Percentiles rank a stretch among this genome's conserved stretches.
These are phyloP conservation scores for Phoma herbarum DNA, from an alignment of 2,329 filamentous ascomycete species.

Conservation along the genomic window DNA sequence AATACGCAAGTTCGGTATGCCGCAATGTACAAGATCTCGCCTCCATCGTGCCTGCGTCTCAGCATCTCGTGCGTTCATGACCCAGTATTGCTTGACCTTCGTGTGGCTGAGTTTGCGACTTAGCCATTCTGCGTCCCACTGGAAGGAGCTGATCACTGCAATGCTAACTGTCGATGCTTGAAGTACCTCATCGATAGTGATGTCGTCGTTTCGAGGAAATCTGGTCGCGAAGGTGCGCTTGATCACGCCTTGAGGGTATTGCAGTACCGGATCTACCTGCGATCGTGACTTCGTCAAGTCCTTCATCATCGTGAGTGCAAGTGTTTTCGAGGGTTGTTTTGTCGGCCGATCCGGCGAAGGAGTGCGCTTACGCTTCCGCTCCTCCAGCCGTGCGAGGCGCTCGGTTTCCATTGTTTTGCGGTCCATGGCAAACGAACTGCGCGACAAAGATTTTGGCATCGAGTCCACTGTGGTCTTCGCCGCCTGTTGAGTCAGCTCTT, in stretches of 20 bases:
- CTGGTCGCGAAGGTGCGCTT: slow-evolving; percentile 82
- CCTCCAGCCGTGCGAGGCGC: slow-evolving; percentile 72
- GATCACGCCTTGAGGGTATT: slow-evolving; percentile 70
- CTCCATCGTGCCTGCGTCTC: slow-evolving; percentile 37
- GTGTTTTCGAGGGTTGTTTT: slow-evolving; percentile 27
- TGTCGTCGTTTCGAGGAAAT: slow-evolving; percentile 72
- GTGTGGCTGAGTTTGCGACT: slow-evolving; percentile 70
- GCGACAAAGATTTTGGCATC: neutral
- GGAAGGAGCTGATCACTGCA: slow-evolving; percentile 85
- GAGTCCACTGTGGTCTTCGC: neutral
- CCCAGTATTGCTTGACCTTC: slow-evolving; percentile 60
- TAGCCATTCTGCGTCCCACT: slow-evolving; percentile 85
- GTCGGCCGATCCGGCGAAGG: slow-evolving; percentile 51
- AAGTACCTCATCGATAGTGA: slow-evolving; percentile 87
- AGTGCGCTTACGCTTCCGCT: slow-evolving; percentile 69
- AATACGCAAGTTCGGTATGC: slow-evolving; percentile 64
- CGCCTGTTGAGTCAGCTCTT: slow-evolving; percentile 13
- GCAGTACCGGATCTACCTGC: slow-evolving; percentile 22
- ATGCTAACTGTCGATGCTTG: slow-evolving; percentile 76
- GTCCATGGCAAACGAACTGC: slow-evolving; percentile 64
- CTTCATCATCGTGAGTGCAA: neutral
- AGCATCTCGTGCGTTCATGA: slow-evolving; percentile 68
- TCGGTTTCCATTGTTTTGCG: slow-evolving; percentile 87
- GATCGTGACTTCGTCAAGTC: neutral
- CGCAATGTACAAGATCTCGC: slow-evolving; percentile 42